Evolutionary conservation across 305 asterid species (phyloP).

Genomic region (Solanum hybrid): DNA sequence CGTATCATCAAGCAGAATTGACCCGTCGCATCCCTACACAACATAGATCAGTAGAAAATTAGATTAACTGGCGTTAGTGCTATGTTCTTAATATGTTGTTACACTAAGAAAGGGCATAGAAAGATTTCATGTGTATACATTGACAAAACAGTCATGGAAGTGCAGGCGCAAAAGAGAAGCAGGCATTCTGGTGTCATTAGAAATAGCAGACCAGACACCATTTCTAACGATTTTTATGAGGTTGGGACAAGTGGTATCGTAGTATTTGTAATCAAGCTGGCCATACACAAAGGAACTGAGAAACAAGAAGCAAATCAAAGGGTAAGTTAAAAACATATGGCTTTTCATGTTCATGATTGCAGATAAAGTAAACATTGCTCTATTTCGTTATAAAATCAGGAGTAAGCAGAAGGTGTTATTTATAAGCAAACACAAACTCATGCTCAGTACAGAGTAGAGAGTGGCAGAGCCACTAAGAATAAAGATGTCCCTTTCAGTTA

Average conservation of each 20-base stretch:
- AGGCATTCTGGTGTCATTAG: constrained; percentile 68
- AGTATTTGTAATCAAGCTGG: constrained; percentile 52
- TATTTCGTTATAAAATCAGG: not conserved
- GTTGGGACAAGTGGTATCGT: constrained; percentile 50
- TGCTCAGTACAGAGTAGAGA: not conserved
- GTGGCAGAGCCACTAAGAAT: not conserved
- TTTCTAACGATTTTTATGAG: constrained; percentile 37
- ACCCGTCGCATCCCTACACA: constrained; percentile 70
- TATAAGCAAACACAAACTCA: constrained; percentile 16
- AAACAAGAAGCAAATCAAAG: constrained; percentile 26
- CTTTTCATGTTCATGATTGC: constrained; percentile 21
- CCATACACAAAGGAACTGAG: constrained; percentile 18
- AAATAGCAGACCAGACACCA: constrained; percentile 61
- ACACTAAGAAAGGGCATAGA: not conserved
- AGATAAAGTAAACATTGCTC: not conserved
- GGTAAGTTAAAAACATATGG: constrained; percentile 7
- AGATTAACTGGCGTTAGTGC: not conserved
- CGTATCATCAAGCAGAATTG: constrained; percentile 54
- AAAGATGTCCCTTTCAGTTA: not conserved
- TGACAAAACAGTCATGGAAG: constrained; percentile 74
- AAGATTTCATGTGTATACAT: constrained; percentile 21
- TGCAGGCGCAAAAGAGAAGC: constrained; percentile 70
- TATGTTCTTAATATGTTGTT: not conserved
- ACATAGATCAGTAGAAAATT: not conserved
- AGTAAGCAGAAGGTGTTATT: constrained; percentile 14